Evolutionary conservation across 2,329 filamentous ascomycete genomes (phyloP), one percentile per base, ranked within the genome.

Genomic region (Diaporthe sp.): DNA sequence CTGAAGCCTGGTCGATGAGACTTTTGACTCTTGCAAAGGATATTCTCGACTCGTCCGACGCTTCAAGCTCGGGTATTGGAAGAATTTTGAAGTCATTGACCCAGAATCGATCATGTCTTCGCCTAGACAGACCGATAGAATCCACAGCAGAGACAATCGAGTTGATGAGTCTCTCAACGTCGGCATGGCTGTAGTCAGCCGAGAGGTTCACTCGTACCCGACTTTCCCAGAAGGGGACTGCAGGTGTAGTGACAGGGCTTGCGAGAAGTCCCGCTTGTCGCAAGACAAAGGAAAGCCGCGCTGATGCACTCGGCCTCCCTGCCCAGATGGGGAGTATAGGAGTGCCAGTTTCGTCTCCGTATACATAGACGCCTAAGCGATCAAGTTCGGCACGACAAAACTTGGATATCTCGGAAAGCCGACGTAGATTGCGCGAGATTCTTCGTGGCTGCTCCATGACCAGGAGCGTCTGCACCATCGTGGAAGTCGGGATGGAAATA

Each of bases 151-250:
- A 57, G 34, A 77, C 59, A 28, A 78, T 49, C 5, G 71, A 57
- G 19, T 68, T 44, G 19, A 78, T 39, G 2, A 77, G 72, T 3
- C 25, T 59, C 25, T 75, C 61, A 5, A 77, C 74, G 13, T 77
- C 74, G 0, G 74, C 59, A 22, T 75, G 70, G 0, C 62, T 71
- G 12, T 75, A 67, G 9, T 76, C 77, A 6, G 77, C 77, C 8
- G 77, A 78, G 17, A 78, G 71, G 34, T 78, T 75, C 58, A 78
- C 53, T 5, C 75, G 74, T 7, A 78, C 77, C 22, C 77, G 75
- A 28, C 77, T 75, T 39, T 77, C 74, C 77, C 77, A 78, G n/a
- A 75, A 77, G 1, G 77, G 75, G 4, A 77, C 77, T 1, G 75
- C 75, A 0, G 77, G 77, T 8, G 77, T 67, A 10, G 73, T 74